phyloP scores from a whole-genome alignment of 164 flowering plant species.

The Brasenia schreberi region DNA sequence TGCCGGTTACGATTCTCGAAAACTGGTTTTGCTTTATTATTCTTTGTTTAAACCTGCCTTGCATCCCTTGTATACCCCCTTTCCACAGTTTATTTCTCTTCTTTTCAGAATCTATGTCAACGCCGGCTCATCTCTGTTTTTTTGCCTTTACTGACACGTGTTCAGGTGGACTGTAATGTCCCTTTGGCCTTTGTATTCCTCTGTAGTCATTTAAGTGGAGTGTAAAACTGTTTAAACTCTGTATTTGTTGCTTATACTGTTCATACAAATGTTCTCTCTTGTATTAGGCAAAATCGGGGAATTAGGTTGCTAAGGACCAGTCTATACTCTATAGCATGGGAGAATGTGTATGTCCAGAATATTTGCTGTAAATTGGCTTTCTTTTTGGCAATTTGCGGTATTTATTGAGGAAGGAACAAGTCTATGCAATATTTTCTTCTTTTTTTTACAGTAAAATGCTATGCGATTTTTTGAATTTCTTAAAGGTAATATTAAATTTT shows the following conservation, averaged over 20 bases:
- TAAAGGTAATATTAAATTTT: no score
- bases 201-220: background rate
- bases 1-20: background rate
- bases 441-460: no score
- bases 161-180: background rate
- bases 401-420: no score
- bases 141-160: background rate
- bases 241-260: background rate
- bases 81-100: background rate
- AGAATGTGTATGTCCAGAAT: background rate
- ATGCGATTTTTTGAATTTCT: no score
- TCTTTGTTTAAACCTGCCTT: background rate
- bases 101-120: background rate
- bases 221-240: background rate
- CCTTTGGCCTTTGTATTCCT: background rate
- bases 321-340: background rate
- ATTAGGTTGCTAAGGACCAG: background rate
- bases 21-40: background rate
- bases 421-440: no score
- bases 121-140: background rate
- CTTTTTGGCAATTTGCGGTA: no score
- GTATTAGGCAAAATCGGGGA: background rate
- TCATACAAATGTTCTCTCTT: background rate
- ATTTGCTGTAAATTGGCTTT: background rate
- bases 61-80: background rate